These are phyloP conservation scores for Cytidiella melzeri DNA, from an alignment of 768 basidiomycete genomes.

Conservation along the genomic window DNA sequence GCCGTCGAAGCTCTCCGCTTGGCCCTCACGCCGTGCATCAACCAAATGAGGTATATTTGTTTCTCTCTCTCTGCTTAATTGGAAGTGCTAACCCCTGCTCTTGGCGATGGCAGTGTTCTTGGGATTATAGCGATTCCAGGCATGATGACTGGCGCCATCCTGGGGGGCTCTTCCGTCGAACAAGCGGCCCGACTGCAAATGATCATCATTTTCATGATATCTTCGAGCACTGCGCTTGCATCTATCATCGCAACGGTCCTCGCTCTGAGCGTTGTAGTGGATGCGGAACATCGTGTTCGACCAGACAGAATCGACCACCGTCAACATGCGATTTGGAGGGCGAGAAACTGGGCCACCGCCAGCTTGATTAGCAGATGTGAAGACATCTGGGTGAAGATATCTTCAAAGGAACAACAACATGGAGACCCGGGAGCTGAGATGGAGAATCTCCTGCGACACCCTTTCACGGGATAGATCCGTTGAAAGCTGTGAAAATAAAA, in stretches of 20 bases:
- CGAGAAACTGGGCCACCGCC: constrained; percentile 27
- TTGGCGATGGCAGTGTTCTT: constrained; percentile 55
- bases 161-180: constrained; percentile 78
- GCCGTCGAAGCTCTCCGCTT: constrained; percentile 73
- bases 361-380: too few relatives aligned
- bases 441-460: too few relatives aligned
- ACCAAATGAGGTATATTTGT: constrained; percentile 66
- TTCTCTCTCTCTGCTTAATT: background rate
- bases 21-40: constrained; percentile 76
- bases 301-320: constrained; percentile 49
- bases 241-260: constrained; percentile 58
- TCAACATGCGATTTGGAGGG: constrained; percentile 21
- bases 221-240: constrained; percentile 67
- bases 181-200: constrained; percentile 86
- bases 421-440: too few relatives aligned
- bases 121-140: constrained; percentile 77
- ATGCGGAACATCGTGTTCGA: constrained; percentile 59
- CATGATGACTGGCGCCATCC: constrained; percentile 90
- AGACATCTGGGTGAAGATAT: too few relatives aligned
- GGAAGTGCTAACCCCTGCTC: background rate
- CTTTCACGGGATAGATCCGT: too few relatives aligned
- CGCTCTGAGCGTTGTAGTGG: constrained; percentile 58
- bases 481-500: too few relatives aligned
- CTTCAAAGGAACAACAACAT: too few relatives aligned
- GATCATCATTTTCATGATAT: constrained; percentile 94